These are phyloP conservation scores for Fraxinus platypoda DNA, from an alignment of 305 asterid genomes.

Conservation along the genomic window DNA sequence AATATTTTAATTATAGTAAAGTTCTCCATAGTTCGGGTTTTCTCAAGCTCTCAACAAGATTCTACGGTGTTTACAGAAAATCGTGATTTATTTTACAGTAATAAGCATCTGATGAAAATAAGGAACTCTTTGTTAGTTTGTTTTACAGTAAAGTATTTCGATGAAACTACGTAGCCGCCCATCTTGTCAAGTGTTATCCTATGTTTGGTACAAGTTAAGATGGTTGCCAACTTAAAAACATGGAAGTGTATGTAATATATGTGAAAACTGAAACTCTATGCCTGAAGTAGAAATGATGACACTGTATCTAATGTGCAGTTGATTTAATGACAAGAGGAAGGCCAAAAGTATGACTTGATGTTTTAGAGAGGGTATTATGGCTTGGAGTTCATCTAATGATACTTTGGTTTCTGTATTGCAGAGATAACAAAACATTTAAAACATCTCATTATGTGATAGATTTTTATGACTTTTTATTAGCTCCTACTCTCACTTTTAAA, in stretches of 20 bases:
- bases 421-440: neutral
- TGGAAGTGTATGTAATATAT: neutral
- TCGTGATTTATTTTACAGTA: neutral
- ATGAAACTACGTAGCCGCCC: neutral
- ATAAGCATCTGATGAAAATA: neutral
- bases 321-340: neutral
- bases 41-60: neutral
- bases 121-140: neutral
- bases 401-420: neutral
- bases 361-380: neutral
- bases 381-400: neutral
- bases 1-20: neutral
- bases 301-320: neutral
- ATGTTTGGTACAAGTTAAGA: neutral
- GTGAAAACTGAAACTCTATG: neutral
- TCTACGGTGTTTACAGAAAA: neutral
- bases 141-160: neutral
- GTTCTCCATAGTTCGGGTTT: neutral
- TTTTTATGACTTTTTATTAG: neutral
- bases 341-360: neutral
- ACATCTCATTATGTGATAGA: neutral
- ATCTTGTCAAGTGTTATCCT: conserved; percentile 11
- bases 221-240: neutral
- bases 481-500: neutral
- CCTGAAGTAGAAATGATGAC: neutral